Evolutionary conservation across 2,329 filamentous ascomycete genomes (phyloP), one percentile per base, ranked within the genome.

Genomic region (Thelonectria rubi): DNA sequence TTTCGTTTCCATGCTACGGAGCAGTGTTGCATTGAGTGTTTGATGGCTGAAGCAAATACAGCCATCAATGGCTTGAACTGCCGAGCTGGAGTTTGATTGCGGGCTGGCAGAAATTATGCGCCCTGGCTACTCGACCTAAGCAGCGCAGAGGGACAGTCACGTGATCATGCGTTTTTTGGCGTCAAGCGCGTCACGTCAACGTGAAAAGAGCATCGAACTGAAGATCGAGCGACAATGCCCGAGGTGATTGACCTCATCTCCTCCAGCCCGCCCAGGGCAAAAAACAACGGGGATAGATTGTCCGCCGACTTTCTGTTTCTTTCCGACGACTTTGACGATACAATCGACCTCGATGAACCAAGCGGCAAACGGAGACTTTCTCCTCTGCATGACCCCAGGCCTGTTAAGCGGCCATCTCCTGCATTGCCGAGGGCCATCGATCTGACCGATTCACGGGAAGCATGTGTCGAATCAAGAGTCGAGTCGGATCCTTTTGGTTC

Each of bases 281-380:
- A 9, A 20, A 12, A 58, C 10, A 48, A 40, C 26, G n/a, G 24
- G 10, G 11, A 58, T 10, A 2, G 56, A 5, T 15, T 63, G 1
- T 60, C 59, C 1, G 49, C 63, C 18, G 65, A 64, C 12, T 55
- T 53, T 46, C 24, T 66, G 3, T 65, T 72, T 32, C 56, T 72
- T n/a, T 72, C 70, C 9, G 70, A 72, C 20, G 80, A 82, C 45
- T 81, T 80, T 50, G 79, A 82, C 43, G 75, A 73, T 8, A 80
- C 76, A 1, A 72, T 76, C 5, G 75, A 79, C 9, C 60, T 80
- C 2, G 75, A 77, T 8, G 73, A 75, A 8, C 66, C 56, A 62
- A 71, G 72, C 5, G 70, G 70, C 5, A 76, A 75, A 48, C 79
- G 72, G 12, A 68, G 70, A 26, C 61, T 74, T 3, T 74, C 70